phyloP scores from a whole-genome alignment of 148 eudicot species.

The Rhododendron williamsianum region DNA sequence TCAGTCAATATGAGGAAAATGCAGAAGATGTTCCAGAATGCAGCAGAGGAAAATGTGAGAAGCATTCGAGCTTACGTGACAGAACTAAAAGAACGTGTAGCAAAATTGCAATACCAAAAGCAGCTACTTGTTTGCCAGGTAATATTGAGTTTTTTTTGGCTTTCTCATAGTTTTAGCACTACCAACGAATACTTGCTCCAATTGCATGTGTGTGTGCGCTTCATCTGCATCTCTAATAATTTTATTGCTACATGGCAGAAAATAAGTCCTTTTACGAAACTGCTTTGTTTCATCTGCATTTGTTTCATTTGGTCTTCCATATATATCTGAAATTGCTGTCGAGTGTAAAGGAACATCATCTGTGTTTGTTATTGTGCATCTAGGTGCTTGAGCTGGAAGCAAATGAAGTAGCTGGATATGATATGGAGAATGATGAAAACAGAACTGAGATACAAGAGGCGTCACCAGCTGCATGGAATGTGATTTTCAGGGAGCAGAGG shows the following conservation, averaged over 20 bases:
- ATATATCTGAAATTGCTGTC: neutral
- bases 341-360: neutral
- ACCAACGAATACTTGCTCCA: neutral
- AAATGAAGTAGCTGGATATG: constrained; percentile 59
- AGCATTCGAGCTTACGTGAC: constrained; percentile 84
- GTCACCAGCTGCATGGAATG: constrained; percentile 56
- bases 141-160: neutral
- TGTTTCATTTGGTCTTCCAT: neutral
- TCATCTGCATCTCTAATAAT: neutral
- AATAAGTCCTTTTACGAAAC: neutral
- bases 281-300: neutral
- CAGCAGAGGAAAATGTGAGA: constrained; percentile 90
- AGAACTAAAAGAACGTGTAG: constrained; percentile 85
- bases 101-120: constrained; percentile 86
- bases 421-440: constrained; percentile 43
- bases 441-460: constrained; percentile 29
- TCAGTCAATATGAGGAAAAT: constrained; percentile 93
- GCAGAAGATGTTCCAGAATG: constrained; percentile 92
- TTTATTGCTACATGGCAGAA: neutral
- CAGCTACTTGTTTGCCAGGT: constrained; percentile 95
- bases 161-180: neutral
- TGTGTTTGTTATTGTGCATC: neutral
- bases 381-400: constrained; percentile 73
- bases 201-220: neutral
- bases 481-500: constrained; percentile 68